Evolutionary conservation across 306 rosid species (phyloP), one percentile per base, ranked within the genome.

Genomic region (Betula pendula): DNA sequence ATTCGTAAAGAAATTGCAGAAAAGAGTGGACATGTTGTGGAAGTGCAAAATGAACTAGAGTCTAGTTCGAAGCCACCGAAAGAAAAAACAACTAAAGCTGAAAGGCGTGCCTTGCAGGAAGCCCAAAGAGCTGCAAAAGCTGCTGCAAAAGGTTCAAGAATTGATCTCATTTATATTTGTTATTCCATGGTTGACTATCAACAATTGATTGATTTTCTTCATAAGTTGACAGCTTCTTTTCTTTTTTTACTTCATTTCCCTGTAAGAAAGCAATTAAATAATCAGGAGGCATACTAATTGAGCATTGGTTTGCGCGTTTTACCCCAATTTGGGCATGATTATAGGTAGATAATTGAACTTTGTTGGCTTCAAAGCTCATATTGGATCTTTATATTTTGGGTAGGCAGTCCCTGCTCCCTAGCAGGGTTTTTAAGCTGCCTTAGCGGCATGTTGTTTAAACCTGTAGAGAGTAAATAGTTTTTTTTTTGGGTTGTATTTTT

Each of bases 41-140:
- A 87, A 66, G 84, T 60, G 65, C 84, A 31, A 35, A 73, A 80
- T 59, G 81, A 84, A 47, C 40, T 4, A 35, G 79, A 81, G 12
- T 42, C 89, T 42, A 78, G 59, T 75, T 75, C 88, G n/a, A 83
- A 85, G 78, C 81, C 87, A 1, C 56, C 75, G 68, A 93, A 88
- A 81, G 80, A 67, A 42, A 91, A 91, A 87, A 81, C 89, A 25
- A 86, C 94, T 42, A 94, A 88, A 85, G 97, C 91, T 19, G 96
- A 94, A 82, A 91, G 96, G 68, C 94, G 94, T 27, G 92, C 97
- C 33, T 55, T 90, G 80, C 98, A 94, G 80, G 97, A 94, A 80
- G 96, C 94, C 70, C 97, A 94, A 60, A 90, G 97, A 69, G 96
- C 96, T 79, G 92, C 90, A 40, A 93, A 93, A 87, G 92, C 87